Evolutionary conservation across 805 yeast species (phyloP).

Genomic region (Kurtzmaniella fragi): DNA sequence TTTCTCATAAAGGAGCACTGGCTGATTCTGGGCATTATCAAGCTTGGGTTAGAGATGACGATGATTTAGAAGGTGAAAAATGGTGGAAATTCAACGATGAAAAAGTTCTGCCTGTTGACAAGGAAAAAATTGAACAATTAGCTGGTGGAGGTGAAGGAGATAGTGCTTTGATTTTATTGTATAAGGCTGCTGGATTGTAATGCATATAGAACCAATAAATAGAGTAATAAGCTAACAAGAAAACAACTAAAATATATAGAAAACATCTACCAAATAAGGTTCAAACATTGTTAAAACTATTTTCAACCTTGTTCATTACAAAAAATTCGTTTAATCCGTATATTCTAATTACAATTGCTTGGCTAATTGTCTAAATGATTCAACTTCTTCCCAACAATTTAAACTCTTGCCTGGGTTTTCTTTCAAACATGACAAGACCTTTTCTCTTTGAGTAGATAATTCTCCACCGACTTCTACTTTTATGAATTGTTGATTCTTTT

Average conservation of each 20-base stretch:
- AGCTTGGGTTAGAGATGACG: constrained; percentile 72
- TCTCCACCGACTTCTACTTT: constrained; percentile 31
- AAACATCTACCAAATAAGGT: too few species aligned
- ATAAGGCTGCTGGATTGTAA: constrained; percentile 70
- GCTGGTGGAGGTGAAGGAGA: constrained; percentile 99
- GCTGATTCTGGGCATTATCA: constrained; percentile 98
- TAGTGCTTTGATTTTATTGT: constrained; percentile 83
- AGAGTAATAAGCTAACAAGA: background rate
- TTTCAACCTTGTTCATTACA: too few species aligned
- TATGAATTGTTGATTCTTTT: constrained; percentile 29
- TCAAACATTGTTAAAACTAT: too few species aligned
- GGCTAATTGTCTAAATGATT: constrained; percentile 59
- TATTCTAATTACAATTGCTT: constrained; percentile 33
- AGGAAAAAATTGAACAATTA: constrained; percentile 74
- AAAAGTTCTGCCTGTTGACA: constrained; percentile 70
- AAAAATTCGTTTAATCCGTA: too few species aligned
- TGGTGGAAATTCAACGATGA: constrained; percentile 98
- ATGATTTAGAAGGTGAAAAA: constrained; percentile 57
- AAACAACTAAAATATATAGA: too few species aligned
- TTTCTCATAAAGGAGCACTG: constrained; percentile 91
- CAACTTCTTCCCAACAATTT: constrained; percentile 80
- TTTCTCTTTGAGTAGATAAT: constrained; percentile 41
- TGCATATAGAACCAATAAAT: background rate
- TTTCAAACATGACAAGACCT: constrained; percentile 56
- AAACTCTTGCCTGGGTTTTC: constrained; percentile 60